Conservation (phyloP, 169 alveolate species). For the Eimeria tenella region DNA sequence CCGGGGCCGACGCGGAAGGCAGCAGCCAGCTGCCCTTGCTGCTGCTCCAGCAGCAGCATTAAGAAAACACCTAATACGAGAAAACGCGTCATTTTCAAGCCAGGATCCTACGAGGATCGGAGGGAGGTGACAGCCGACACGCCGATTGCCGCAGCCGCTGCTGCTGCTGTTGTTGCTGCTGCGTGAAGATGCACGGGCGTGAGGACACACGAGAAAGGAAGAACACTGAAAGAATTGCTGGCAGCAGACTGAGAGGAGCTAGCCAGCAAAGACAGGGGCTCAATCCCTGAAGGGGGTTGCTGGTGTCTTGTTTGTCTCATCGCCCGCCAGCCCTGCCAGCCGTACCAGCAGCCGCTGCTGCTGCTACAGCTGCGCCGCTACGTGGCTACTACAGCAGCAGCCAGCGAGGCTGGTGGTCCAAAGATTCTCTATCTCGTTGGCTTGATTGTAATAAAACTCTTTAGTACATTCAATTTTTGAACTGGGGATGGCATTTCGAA, state of each 20-base stretch:
- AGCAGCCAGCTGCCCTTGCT: neutral
- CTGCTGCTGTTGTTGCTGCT: constrained; percentile 2
- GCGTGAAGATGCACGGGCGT: neutral
- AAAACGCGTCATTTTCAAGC: constrained; percentile 3
- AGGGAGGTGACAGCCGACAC: constrained; percentile 45
- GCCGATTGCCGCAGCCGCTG: constrained; percentile 25
- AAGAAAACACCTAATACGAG: neutral
- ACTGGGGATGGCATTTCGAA: too few relatives aligned
- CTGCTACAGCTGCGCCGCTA: neutral
- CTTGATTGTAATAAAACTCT: too few relatives aligned
- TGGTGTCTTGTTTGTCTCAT: neutral
- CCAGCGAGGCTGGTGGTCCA: too few relatives aligned
- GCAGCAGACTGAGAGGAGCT: too few relatives aligned
- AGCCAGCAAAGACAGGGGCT: too few relatives aligned
- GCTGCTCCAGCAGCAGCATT: constrained; percentile 4
- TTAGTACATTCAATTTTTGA: too few relatives aligned
- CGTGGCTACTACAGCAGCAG: too few relatives aligned
- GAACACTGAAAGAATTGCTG: too few relatives aligned
- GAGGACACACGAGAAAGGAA: neutral
- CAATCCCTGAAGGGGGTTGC: too few relatives aligned
- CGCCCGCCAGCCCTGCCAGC: neutral
- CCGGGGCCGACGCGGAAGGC: constrained; percentile 39
- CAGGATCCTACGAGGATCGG: neutral
- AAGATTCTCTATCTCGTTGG: too few relatives aligned
- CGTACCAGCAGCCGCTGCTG: neutral